Conservation (phyloP, 805 yeast genomes). For the Myxozyma lipomycoides region DNA sequence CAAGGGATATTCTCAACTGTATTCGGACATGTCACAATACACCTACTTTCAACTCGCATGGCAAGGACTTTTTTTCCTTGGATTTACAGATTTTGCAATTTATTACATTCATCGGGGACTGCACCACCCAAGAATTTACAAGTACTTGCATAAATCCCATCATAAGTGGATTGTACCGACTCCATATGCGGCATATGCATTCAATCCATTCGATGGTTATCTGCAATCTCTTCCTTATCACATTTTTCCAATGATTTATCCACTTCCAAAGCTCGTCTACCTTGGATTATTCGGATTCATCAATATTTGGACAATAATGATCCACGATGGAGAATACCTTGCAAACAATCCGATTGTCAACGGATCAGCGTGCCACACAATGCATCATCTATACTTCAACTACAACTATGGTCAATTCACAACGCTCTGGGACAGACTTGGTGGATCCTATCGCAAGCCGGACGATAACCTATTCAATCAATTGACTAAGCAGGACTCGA, state of each 20-base stretch:
- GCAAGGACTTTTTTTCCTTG: conserved; percentile 73
- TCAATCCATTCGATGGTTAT: conserved; percentile 97
- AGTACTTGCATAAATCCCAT: conserved; percentile 87
- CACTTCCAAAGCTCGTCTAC: conserved; percentile 83
- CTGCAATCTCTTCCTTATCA: conserved; percentile 92
- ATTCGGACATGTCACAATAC: conserved; percentile 58
- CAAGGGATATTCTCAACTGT: conserved; percentile 76
- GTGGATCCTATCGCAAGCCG: conserved; percentile 89
- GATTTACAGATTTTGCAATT: conserved; percentile 92
- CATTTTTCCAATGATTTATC: conserved; percentile 84
- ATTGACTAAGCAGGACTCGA: conserved; percentile 51
- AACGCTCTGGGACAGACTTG: conserved; percentile 95
- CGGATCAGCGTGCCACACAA: conserved; percentile 98
- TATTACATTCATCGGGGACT: conserved; percentile 88
- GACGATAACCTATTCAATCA: conserved; percentile 79
- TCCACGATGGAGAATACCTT: conserved; percentile 95
- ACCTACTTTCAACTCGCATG: conserved; percentile 66
- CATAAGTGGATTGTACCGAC: conserved; percentile 99
- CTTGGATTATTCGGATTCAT: conserved; percentile 83
- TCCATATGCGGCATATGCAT: conserved; percentile 96
- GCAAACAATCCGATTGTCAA: conserved; percentile 90
- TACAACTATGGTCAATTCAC: conserved; percentile 98
- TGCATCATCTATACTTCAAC: conserved; percentile 94
- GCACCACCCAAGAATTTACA: conserved; percentile 93
- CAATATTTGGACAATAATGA: conserved; percentile 97